These are phyloP conservation scores for Hypoxylon fragiforme DNA, from an alignment of 495 filamentous ascomycete genomes.

Conservation along the genomic window DNA sequence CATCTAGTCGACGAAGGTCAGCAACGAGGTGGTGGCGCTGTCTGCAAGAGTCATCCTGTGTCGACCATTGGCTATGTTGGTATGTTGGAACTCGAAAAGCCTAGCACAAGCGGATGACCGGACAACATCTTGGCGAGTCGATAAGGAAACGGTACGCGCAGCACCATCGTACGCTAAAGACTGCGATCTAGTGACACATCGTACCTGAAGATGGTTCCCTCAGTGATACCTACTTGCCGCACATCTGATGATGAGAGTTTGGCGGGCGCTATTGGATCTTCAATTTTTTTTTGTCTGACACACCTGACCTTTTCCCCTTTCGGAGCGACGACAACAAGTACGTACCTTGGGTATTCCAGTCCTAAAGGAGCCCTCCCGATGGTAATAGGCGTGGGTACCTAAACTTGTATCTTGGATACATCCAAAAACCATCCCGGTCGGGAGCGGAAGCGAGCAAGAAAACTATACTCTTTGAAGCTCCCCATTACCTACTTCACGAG, in stretches of 20 bases:
- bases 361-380: conserved; percentile 13
- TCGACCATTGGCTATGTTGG: conserved; percentile 32
- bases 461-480: conserved; percentile 10
- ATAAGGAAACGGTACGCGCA: conserved; percentile 35
- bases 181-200: conserved; percentile 36
- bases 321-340: conserved; percentile 28
- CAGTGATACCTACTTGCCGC: conserved; percentile 30
- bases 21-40: conserved; percentile 33
- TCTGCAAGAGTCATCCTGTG: conserved; percentile 24
- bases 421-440: conserved; percentile 12
- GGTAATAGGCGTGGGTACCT: not conserved
- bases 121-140: conserved; percentile 35
- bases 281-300: conserved; percentile 35
- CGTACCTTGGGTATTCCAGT: conserved; percentile 20
- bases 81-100: conserved; percentile 23
- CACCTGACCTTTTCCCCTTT: conserved; percentile 35
- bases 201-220: conserved; percentile 34
- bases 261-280: conserved; percentile 31
- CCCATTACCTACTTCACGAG: conserved; percentile 25
- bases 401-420: conserved; percentile 11
- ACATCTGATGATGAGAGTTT: conserved; percentile 33
- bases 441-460: conserved; percentile 9
- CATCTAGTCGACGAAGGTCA: conserved; percentile 29
- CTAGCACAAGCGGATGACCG: conserved; percentile 35
- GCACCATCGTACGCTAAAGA: conserved; percentile 31